Percentiles rank a stretch among this genome's conserved stretches.
These are phyloP conservation scores for Colletotrichum lini DNA, from an alignment of 2,329 filamentous ascomycete species.

Conservation along the genomic window DNA sequence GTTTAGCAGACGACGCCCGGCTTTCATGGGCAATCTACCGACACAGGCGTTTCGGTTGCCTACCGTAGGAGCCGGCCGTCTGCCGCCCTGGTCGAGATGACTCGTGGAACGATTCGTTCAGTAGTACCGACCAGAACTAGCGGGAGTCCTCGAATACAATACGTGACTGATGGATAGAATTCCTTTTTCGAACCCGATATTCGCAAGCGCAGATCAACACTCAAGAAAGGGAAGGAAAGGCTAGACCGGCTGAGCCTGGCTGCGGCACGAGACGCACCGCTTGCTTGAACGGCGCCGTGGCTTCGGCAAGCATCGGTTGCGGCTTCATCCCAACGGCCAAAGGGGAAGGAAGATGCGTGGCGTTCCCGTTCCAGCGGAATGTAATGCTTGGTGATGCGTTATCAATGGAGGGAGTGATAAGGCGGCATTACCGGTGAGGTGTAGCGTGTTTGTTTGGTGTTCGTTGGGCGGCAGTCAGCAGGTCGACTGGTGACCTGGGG, in stretches of 20 bases:
- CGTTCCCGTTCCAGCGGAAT: neutral
- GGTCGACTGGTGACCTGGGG: constrained; percentile 10
- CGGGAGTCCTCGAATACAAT: neutral
- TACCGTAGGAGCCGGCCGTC: neutral
- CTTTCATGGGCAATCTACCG: constrained; percentile 2
- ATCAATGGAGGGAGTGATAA: neutral
- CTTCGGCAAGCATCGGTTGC: constrained; percentile 9
- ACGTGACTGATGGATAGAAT: neutral
- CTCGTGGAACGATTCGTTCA: no score
- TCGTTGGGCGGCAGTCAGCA: constrained; percentile 27
- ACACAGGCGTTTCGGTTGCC: neutral
- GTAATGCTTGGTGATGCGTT: neutral
- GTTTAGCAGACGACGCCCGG: constrained; percentile 21
- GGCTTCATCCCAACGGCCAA: neutral
- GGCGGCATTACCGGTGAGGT: constrained; percentile 20
- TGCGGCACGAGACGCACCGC: neutral
- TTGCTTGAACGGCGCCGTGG: constrained; percentile 2
- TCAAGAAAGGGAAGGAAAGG: neutral
- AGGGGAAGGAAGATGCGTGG: neutral
- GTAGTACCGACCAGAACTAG: neutral
- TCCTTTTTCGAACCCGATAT: neutral
- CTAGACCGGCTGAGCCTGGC: neutral
- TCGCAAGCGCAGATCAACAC: neutral
- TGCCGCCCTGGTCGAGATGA: neutral
- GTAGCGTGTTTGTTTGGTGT: constrained; percentile 31